phyloP scores from a whole-genome alignment of 2,329 filamentous ascomycete genomes.

The Penicillium sp. region DNA sequence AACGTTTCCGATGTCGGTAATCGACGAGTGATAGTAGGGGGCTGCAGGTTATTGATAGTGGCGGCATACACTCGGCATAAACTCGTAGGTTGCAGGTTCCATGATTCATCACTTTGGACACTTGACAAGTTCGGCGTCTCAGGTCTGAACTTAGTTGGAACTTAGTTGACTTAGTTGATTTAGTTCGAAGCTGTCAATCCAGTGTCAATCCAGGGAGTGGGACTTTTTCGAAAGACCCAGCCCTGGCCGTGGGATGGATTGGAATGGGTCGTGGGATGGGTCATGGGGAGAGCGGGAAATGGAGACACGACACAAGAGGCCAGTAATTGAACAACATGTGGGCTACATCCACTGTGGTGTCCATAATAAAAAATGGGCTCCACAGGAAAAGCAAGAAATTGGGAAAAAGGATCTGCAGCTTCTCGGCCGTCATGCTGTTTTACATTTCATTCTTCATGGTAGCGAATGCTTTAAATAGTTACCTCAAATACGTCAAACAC shows the following conservation, averaged over 20 bases:
- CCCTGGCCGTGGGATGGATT: too few species aligned
- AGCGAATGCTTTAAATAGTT: neutral
- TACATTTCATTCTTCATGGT: neutral
- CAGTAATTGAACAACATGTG: neutral
- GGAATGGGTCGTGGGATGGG: too few species aligned
- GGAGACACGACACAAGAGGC: too few species aligned
- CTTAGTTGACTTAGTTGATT: too few species aligned
- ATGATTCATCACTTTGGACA: too few species aligned
- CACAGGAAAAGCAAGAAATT: neutral
- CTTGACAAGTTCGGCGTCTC: neutral
- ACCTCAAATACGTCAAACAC: neutral
- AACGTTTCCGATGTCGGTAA: too few species aligned
- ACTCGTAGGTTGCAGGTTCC: too few species aligned
- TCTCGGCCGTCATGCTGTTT: neutral
- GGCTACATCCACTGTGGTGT: neutral
- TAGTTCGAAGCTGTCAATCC: slow-evolving; percentile 1
- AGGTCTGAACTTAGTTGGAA: slow-evolving; percentile 1
- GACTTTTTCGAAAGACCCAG: too few species aligned
- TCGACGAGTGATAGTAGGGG: too few species aligned
- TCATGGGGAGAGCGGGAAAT: too few species aligned
- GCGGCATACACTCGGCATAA: neutral
- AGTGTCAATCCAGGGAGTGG: too few species aligned
- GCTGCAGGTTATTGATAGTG: neutral
- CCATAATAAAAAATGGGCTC: neutral
- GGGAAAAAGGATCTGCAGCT: neutral